phyloP scores from a whole-genome alignment of 176 grass and related monocot species.

The Avena insularis region DNA sequence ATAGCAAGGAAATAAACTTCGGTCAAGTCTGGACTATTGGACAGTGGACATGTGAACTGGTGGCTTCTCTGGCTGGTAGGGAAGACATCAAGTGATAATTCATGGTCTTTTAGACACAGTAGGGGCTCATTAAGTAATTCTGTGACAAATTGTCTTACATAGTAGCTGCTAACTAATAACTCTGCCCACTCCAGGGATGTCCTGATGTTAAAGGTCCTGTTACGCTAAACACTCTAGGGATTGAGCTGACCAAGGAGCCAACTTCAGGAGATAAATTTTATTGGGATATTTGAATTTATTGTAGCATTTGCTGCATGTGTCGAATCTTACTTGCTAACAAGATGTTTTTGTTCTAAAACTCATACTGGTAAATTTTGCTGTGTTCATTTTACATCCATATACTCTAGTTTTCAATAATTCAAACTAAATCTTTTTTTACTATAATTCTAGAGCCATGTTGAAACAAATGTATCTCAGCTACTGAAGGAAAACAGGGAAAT shows the following conservation, averaged over 20 bases:
- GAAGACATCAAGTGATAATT: background rate
- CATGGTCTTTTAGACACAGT: background rate
- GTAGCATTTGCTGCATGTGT: background rate
- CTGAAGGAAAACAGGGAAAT: background rate
- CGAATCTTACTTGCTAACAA: conserved; percentile 11
- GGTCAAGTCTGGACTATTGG: background rate
- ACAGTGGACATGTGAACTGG: background rate
- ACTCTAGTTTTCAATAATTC: background rate
- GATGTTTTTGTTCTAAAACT: conserved; percentile 21
- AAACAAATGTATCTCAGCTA: conserved; percentile 8
- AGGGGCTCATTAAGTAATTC: conserved; percentile 14
- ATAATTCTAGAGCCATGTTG: conserved; percentile 12
- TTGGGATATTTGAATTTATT: background rate
- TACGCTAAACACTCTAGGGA: background rate
- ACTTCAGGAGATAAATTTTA: background rate
- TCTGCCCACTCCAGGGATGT: no score
- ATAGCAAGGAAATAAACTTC: background rate
- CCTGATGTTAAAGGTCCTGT: background rate
- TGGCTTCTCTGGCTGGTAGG: background rate
- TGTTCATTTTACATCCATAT: background rate
- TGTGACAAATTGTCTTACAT: background rate
- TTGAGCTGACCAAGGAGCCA: background rate
- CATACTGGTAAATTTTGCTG: background rate
- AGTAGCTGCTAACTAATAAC: background rate
- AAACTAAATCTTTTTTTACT: background rate